Evolutionary conservation across 2,329 filamentous ascomycete species (phyloP), one percentile per base, ranked within the genome.

Genomic region (Neonectria neomacrospora): DNA sequence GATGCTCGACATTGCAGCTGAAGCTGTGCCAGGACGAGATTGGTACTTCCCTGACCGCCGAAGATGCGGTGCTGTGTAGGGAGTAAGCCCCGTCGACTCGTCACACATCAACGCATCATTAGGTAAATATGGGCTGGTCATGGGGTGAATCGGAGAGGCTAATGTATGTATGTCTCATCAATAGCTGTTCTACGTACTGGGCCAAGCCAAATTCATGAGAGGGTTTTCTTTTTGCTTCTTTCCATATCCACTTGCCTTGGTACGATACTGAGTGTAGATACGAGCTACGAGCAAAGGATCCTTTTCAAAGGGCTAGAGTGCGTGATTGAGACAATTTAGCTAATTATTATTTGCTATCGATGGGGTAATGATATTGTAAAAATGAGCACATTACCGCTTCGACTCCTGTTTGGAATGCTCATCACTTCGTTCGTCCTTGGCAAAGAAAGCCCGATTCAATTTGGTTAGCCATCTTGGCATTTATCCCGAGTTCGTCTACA

Each of bases 401-500:
- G 8, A 11, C 9, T 39, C 14, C 37, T n/a, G 16, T 18, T 7
- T n/a, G 18, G 8, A 41, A 3, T 10, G n/a, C n/a, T 20, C n/a
- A 0, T 58, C 16, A 28, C 12, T 37, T n/a, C 34, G 58, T 58
- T 11, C 23, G 34, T 41, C 54, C 26, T 41, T 20, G 26, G 12
- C 47, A 18, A 23, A 18, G 20, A 1, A 37, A 45, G 3, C 50
- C 50, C 56, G 34, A 54, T 12, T 42, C 42, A 37, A 63, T 63
- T 75, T 86, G 83, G 56, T 79, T 80, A 1, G 83, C 80, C 66
- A 83, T 75, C 48, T 78, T 75, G 42, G 85, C 78, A 26, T 78
- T 68, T 1, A 80, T 73, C 1, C 78, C 77, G 26, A 86, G 72
- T 50, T 86, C 83, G 51, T 85, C 80, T 5, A 83, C 84, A 76